Base-by-base conservation (phyloP, 768 basidiomycete species). In the Tephrocybe sp. region DNA sequence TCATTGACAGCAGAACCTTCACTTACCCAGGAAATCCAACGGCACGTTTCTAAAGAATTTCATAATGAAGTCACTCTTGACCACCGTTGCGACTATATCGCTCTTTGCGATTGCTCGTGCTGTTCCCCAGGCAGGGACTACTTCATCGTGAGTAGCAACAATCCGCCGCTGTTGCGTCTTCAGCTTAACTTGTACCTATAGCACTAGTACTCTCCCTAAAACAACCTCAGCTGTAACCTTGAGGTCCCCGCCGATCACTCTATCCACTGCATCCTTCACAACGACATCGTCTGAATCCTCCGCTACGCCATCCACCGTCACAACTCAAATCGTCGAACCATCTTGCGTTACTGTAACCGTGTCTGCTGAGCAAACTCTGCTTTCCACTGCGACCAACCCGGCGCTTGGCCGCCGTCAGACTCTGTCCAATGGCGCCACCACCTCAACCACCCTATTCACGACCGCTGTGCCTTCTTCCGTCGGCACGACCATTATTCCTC, bases 331-430 rank as follows among this genome's bases (percentile, higher is more conserved):
- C n/a, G n/a, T n/a, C 15, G 36, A 30, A 19, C 15, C 16, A 13
- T 30, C 30, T 4, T 48, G 47, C 16, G 30, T 40, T 9, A 48
- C 38, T 12, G 30, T 48, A 38, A 41, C 38, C 18, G 30, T 48
- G 13, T n/a, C 30, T 31, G 26, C 24, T 22, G 43, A 18, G 15
- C 2, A 32, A 22, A 16, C 37, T 4, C 21, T 9, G 37, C 16
- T 9, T 12, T 28, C 38, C 1, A 16, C 37, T 11, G 5, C 30
- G 1, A 27, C 4, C 28, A 12, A 30, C 28, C 28, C 28, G 12
- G 28, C 12, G 28, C 28, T 30, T 30, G 12, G 7, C 28, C 28
- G 28, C 28, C 28, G 28, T 12, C 28, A 30, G 28, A 12, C 28
- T 12, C 28, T 12, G 28, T 7, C 28, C 12, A 30, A 30, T 27